Evolutionary conservation across 371 early-diverging fungal genomes (phyloP).

Genomic region (Smittium mucronatum): DNA sequence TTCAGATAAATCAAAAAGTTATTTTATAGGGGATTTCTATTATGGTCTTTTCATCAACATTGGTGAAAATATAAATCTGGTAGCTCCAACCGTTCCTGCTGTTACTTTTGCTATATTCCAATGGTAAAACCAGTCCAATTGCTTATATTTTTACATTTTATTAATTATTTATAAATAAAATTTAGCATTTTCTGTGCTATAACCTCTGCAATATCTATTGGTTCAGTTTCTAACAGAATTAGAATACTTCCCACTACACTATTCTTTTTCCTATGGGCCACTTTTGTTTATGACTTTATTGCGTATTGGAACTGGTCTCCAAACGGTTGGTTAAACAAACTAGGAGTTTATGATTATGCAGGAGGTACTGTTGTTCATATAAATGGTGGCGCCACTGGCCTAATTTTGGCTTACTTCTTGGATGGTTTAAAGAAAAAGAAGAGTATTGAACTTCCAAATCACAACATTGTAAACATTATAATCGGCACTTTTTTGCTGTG

Average conservation of each 20-base stretch:
- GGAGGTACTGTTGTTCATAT: conserved; percentile 90
- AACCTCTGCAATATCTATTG: conserved; percentile 83
- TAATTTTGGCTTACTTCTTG: conserved; percentile 68
- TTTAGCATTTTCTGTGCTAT: conserved; percentile 59
- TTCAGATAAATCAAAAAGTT: conserved; percentile 40
- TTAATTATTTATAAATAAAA: neutral
- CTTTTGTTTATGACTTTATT: conserved; percentile 71
- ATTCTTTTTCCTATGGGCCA: conserved; percentile 86
- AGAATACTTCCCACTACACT: conserved; percentile 71
- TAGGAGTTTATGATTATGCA: conserved; percentile 73
- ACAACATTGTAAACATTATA: conserved; percentile 79
- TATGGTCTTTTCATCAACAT: conserved; percentile 55
- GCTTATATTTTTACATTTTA: no score
- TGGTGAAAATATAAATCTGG: conserved; percentile 38
- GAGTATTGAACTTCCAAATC: conserved; percentile 50
- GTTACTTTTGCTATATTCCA: conserved; percentile 62
- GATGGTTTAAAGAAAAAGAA: conserved; percentile 60
- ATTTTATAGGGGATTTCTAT: conserved; percentile 67
- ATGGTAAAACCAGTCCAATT: conserved; percentile 19
- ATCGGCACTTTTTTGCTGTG: conserved; percentile 76
- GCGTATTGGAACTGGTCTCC: conserved; percentile 89
- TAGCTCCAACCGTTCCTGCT: conserved; percentile 46
- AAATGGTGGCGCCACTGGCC: conserved; percentile 73
- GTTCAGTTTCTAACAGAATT: conserved; percentile 78
- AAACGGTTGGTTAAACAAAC: conserved; percentile 62